Conservation (phyloP, 108 stramenopile species). For the Fragilaria crotonensis region DNA sequence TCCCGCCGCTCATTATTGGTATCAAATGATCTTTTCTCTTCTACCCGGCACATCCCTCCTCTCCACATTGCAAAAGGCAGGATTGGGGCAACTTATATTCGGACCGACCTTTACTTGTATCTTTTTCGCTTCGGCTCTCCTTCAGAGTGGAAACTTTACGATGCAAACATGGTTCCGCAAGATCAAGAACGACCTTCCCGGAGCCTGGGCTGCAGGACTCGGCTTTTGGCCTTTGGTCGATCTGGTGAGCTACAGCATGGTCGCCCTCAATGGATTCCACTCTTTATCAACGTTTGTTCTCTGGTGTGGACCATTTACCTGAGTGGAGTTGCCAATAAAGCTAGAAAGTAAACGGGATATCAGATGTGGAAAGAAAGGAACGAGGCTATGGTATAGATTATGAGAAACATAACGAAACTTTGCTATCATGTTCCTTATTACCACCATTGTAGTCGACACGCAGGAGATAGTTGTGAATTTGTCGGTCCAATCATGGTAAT, state of each 20-base stretch:
- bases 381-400: too few relatives aligned
- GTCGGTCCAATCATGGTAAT: slow-evolving; percentile 73
- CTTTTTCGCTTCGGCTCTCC: slow-evolving; percentile 66
- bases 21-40: slow-evolving; percentile 52
- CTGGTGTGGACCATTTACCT: slow-evolving; percentile 88
- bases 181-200: slow-evolving; percentile 63
- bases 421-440: too few relatives aligned
- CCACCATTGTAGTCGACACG: slow-evolving; percentile 62
- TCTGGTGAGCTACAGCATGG: slow-evolving; percentile 58
- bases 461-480: slow-evolving; percentile 28
- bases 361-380: too few relatives aligned
- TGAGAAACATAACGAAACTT: too few relatives aligned
- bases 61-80: slow-evolving; percentile 73
- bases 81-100: slow-evolving; percentile 77
- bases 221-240: slow-evolving; percentile 89
- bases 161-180: slow-evolving; percentile 51
- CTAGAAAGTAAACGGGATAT: too few relatives aligned
- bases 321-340: slow-evolving; percentile 64
- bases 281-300: slow-evolving; percentile 71
- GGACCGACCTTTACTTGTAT: slow-evolving; percentile 82
- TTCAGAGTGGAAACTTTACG: slow-evolving; percentile 52
- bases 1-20: slow-evolving; percentile 84
- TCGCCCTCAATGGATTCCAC: slow-evolving; percentile 70
- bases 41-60: slow-evolving; percentile 51
- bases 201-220: slow-evolving; percentile 67